Conservation (phyloP, 208 protist species). For the Endotrypanum monterogeii region DNA sequence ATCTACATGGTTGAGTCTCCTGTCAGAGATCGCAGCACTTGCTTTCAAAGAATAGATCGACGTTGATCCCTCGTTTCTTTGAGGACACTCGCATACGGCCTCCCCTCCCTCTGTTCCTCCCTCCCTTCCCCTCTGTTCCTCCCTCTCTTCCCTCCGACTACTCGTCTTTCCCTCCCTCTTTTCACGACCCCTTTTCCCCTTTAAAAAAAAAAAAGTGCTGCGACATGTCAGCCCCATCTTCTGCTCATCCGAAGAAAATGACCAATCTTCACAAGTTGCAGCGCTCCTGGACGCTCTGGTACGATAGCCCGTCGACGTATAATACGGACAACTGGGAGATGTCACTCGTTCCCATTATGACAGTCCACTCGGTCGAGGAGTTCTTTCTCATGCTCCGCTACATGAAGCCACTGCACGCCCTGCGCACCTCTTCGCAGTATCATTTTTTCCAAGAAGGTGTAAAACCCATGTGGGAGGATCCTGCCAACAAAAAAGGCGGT, state of each 20-base stretch:
- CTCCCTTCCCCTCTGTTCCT: background rate
- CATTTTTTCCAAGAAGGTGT: slow-evolving; percentile 92
- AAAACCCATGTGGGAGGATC: slow-evolving; percentile 93
- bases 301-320: slow-evolving; percentile 84
- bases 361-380: slow-evolving; percentile 84
- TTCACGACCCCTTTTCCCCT: background rate
- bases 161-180: background rate
- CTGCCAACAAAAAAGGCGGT: slow-evolving; percentile 84
- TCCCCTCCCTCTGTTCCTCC: background rate
- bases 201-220: too few relatives aligned
- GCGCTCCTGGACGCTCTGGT: slow-evolving; percentile 82
- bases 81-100: background rate
- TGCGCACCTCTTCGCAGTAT: slow-evolving; percentile 84
- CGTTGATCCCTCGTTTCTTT: background rate
- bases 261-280: slow-evolving; percentile 53
- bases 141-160: background rate
- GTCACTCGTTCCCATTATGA: slow-evolving; percentile 77
- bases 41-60: background rate
- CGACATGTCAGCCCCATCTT: slow-evolving; percentile 2
- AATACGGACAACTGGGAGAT: slow-evolving; percentile 78
- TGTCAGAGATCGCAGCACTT: background rate
- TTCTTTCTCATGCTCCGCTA: slow-evolving; percentile 85
- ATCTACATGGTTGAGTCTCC: too few relatives aligned
- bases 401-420: slow-evolving; percentile 83
- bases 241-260: background rate